Evolutionary conservation across 2,329 filamentous ascomycete genomes (phyloP), one percentile per base, ranked within the genome.

Genomic region (Emmonsiellopsis sp.): DNA sequence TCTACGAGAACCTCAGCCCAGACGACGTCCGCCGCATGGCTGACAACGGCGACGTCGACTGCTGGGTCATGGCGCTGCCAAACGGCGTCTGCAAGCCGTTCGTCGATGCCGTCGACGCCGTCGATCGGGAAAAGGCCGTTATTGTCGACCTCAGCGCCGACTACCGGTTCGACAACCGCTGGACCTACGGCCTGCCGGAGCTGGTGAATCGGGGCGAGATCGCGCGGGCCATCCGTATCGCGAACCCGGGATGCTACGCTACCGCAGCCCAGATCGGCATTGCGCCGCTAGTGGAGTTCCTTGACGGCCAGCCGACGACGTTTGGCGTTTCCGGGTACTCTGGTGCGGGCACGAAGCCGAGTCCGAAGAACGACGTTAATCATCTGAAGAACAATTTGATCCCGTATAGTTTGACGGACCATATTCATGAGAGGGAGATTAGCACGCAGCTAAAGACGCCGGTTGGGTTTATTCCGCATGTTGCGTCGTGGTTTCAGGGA

Each of bases 81-180:
- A 98, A 97, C 66, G 88, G 89, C 57, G 89, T 95, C 49, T 96
- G 89, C 81, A 87, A 90, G 74, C 91, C 93, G 0, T 98, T 86
- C 62, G 86, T 97, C 8, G 89, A 97, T 59, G 92, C 92, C 7
- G 82, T 97, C 51, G 82, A 91, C 62, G 80, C 86, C 64, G 82
- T 79, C 34, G 82, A 82, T 54, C 79, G 82, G 51, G 75, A 78
- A 63, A 80, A 80, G 57, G 90, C 87, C 62, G 76, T 97, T 41
- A 87, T 97, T 61, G 79, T 98, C 45, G 93, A 98, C 69, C 80
- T 98, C 37, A 95, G 90, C n/a, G 93, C 93, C 56, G 93, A 98
- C 73, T 94, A 95, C 73, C 85, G 92, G 50, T 97, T 96, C 69
- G 86, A 95, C 66, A 74, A 78, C 54, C 78, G 79, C 26, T 95